These are phyloP conservation scores for Yamadazyma friedrichii DNA, from an alignment of 1,139 yeast genomes.

Conservation along the genomic window DNA sequence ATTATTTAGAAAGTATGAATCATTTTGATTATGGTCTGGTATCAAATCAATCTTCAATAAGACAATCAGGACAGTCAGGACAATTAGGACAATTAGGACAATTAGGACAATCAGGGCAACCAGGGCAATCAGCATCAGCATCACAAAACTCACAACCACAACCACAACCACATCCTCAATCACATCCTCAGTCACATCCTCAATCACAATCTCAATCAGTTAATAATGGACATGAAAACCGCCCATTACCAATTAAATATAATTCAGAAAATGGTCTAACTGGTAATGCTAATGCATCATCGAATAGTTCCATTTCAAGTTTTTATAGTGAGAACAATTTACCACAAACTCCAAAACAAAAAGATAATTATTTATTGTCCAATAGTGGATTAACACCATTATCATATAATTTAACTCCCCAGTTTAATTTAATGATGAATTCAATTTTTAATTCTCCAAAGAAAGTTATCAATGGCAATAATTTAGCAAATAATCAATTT, in stretches of 20 bases:
- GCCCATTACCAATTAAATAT: constrained; percentile 1
- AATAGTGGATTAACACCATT: constrained; percentile 37
- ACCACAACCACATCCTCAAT: background rate
- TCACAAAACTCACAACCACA: background rate
- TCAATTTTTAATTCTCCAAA: constrained; percentile 42
- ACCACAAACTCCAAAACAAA: constrained; percentile 40
- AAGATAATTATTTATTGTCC: constrained; percentile 29
- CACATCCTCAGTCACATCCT: background rate
- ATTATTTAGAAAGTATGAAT: constrained; percentile 13
- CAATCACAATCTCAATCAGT: background rate
- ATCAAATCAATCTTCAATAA: constrained; percentile 5
- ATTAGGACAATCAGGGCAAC: too few relatives aligned
- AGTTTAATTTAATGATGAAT: constrained; percentile 44
- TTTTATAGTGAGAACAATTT: constrained; percentile 12
- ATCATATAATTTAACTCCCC: constrained; percentile 38
- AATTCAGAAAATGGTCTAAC: background rate
- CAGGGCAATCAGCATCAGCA: background rate
- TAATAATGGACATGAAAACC: background rate
- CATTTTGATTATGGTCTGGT: constrained; percentile 18
- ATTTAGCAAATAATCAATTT: constrained; percentile 22
- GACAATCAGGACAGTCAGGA: background rate
- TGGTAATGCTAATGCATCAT: background rate
- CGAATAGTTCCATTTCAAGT: background rate
- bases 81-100: background rate
- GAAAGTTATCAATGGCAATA: constrained; percentile 13